These are phyloP conservation scores for Metschnikowia dekortorum DNA, from an alignment of 805 yeast genomes.

Conservation along the genomic window DNA sequence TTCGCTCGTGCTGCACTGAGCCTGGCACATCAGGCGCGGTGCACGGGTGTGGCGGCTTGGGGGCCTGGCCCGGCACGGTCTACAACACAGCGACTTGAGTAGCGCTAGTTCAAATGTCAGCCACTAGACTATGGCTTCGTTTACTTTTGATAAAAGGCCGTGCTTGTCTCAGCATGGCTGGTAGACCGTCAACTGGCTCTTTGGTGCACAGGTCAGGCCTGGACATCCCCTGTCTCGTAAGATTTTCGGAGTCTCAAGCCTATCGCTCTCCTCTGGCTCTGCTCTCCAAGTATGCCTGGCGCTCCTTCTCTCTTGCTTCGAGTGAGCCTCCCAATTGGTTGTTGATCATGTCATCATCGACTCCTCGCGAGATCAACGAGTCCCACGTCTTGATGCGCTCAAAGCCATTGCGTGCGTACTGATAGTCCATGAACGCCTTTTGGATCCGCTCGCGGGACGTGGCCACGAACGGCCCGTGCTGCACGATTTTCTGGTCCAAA, in stretches of 20 bases:
- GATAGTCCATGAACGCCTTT: slow-evolving; percentile 70
- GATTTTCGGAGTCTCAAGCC: too few species aligned
- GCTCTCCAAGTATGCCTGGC: slow-evolving; percentile 5
- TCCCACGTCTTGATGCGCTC: slow-evolving; percentile 62
- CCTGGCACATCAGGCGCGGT: too few species aligned
- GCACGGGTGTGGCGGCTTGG: too few species aligned
- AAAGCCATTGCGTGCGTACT: slow-evolving; percentile 62
- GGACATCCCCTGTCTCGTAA: too few species aligned
- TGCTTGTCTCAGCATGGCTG: too few species aligned
- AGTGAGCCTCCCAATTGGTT: slow-evolving; percentile 33
- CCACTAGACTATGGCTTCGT: too few species aligned
- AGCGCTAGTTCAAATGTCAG: too few species aligned
- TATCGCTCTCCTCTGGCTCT: not conserved
- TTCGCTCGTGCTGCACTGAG: too few species aligned
- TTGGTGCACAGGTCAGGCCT: too few species aligned
- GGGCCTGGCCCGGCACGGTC: too few species aligned
- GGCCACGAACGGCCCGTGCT: slow-evolving; percentile 91
- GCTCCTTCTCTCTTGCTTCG: slow-evolving; percentile 25
- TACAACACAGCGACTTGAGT: too few species aligned
- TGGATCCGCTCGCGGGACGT: slow-evolving; percentile 60
- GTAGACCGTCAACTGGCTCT: not conserved
- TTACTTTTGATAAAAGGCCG: too few species aligned
- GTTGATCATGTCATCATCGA: slow-evolving; percentile 39
- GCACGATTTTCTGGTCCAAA: slow-evolving; percentile 71
- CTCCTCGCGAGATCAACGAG: slow-evolving; percentile 42